Conservation (phyloP, 1,284 basidiomycete species). For the Rhodotorula sp. region DNA sequence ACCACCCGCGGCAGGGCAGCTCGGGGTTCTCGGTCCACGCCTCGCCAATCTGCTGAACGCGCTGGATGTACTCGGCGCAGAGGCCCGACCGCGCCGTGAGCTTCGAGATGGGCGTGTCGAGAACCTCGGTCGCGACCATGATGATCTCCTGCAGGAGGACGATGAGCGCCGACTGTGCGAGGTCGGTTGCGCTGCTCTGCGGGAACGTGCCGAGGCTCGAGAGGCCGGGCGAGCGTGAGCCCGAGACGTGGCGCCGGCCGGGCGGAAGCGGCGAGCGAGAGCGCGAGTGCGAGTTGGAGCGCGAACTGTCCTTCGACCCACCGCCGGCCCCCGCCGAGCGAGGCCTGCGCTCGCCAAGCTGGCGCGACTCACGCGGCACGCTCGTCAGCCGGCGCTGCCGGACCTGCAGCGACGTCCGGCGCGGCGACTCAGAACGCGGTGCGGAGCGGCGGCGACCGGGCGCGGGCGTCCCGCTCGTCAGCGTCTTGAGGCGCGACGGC, state of each 20-base stretch:
- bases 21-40: conserved; percentile 97
- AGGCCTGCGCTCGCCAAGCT: not conserved
- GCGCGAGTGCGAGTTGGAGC: conserved; percentile 78
- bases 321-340: conserved; percentile 20
- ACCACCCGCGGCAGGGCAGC: conserved; percentile 98
- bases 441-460: conserved; percentile 8
- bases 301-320: conserved; percentile 67
- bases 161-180: conserved; percentile 73
- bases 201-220: not conserved
- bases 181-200: conserved; percentile 9
- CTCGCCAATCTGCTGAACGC: conserved; percentile 86
- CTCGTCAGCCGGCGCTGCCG: conserved; percentile 37
- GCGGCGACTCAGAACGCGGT: conserved; percentile 22
- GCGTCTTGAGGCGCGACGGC: conserved; percentile 38
- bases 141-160: conserved; percentile 88
- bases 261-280: conserved; percentile 88
- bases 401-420: conserved; percentile 28
- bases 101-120: conserved; percentile 82
- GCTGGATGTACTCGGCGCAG: conserved; percentile 82
- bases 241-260: conserved; percentile 59
- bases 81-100: conserved; percentile 81
- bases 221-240: conserved; percentile 31
- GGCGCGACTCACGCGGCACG: conserved; percentile 15
- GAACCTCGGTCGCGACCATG: conserved; percentile 88
- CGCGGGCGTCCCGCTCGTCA: conserved; percentile 5